A percentile compares a stretch with the other conserved stretches of the same genome.
These are phyloP conservation scores for Simplicillium aogashimaense DNA, from an alignment of 2,329 filamentous ascomycete genomes.

Conservation along the genomic window DNA sequence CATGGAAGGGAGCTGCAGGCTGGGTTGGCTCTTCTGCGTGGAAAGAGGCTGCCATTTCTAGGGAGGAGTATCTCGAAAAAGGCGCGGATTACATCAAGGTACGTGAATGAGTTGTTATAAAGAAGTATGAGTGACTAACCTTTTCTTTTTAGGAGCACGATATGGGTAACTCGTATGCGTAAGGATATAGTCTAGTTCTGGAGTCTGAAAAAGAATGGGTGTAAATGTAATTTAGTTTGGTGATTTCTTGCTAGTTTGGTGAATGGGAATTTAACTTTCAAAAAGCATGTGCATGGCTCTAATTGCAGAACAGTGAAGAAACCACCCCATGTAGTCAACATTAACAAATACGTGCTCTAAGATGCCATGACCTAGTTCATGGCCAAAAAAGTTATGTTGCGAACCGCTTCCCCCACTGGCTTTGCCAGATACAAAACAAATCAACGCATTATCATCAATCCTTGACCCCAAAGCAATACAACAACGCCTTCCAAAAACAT, in stretches of 20 bases:
- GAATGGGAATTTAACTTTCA: too few species aligned
- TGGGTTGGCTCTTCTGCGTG: slow-evolving; percentile 62
- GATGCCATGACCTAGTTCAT: too few species aligned
- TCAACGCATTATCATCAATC: background rate
- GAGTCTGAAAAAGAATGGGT: slow-evolving; percentile 6
- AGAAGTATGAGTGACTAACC: background rate
- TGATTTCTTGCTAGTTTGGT: slow-evolving; percentile 9
- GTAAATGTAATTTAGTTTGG: slow-evolving; percentile 1
- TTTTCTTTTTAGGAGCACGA: slow-evolving; percentile 46
- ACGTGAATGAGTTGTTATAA: slow-evolving; percentile 13
- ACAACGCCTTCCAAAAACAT: background rate
- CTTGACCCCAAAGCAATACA: background rate
- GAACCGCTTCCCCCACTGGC: too few species aligned
- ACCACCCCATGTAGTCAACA: too few species aligned
- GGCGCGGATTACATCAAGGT: slow-evolving; percentile 90
- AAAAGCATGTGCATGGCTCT: too few species aligned
- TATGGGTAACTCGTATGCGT: slow-evolving; percentile 51
- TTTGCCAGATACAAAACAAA: background rate
- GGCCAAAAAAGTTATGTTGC: too few species aligned
- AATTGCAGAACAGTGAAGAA: too few species aligned
- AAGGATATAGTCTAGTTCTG: slow-evolving; percentile 6
- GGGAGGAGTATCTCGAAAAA: slow-evolving; percentile 83
- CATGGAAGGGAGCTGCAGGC: slow-evolving; percentile 84
- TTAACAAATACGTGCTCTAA: too few species aligned
- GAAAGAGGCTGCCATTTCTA: slow-evolving; percentile 58